Conservation (phyloP, 2,329 filamentous ascomycete species). For the Xylariaceae sp. region DNA sequence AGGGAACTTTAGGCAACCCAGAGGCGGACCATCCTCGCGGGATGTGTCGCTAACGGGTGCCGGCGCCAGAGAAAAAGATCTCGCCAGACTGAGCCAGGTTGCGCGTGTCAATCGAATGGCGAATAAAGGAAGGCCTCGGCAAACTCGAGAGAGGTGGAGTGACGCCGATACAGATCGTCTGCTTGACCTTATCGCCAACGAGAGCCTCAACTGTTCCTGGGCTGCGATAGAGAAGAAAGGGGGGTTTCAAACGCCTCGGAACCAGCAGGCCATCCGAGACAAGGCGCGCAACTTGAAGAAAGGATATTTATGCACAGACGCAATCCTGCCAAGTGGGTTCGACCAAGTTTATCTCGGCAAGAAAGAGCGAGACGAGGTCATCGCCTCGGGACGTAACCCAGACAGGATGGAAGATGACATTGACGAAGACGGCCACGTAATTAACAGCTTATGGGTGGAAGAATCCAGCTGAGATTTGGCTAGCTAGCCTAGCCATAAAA, state of each 20-base stretch:
- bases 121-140: constrained; percentile 20
- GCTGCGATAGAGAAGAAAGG: constrained; percentile 35
- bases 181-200: constrained; percentile 39
- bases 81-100: constrained; percentile 21
- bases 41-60: constrained; percentile 7
- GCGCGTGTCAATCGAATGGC: constrained; percentile 21
- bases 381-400: constrained; percentile 45
- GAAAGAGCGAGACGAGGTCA: constrained; percentile 46
- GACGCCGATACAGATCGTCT: constrained; percentile 40
- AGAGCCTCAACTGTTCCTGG: constrained; percentile 38
- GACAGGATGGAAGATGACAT: constrained; percentile 45
- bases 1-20: neutral
- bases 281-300: constrained; percentile 56
- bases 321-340: constrained; percentile 44
- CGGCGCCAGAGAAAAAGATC: constrained; percentile 17
- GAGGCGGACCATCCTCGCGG: neutral
- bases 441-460: constrained; percentile 34
- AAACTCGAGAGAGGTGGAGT: constrained; percentile 41
- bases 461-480: neutral
- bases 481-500: neutral
- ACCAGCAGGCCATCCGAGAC: constrained; percentile 55
- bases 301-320: constrained; percentile 45
- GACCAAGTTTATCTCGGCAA: constrained; percentile 47
- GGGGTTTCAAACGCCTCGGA: constrained; percentile 42
- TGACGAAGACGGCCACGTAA: constrained; percentile 37